These are phyloP conservation scores for Penicillium palitans DNA, from an alignment of 2,329 filamentous ascomycete species.

Conservation along the genomic window DNA sequence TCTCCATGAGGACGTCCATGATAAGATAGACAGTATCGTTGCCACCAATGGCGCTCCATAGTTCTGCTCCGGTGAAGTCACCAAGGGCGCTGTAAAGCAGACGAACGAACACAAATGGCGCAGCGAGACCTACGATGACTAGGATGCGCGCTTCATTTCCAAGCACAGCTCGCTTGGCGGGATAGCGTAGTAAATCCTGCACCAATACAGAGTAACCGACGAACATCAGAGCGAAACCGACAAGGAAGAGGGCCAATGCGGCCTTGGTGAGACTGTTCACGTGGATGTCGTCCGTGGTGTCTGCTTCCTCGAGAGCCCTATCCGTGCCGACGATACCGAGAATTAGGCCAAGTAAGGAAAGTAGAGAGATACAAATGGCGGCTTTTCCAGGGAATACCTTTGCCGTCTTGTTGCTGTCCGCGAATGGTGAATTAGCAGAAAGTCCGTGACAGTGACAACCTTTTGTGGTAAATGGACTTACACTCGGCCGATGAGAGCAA, in stretches of 20 bases:
- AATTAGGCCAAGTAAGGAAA: neutral
- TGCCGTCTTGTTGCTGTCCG: neutral
- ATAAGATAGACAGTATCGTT: neutral
- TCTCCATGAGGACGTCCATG: neutral
- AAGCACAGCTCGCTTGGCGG: neutral
- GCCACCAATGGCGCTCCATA: neutral
- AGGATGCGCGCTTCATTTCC: neutral
- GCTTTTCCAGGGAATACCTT: neutral
- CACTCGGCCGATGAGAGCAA: neutral
- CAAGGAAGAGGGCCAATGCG: neutral
- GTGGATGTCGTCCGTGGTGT: neutral
- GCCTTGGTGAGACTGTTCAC: neutral
- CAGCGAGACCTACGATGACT: neutral
- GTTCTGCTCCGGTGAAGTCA: neutral
- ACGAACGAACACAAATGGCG: neutral
- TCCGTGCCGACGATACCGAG: neutral
- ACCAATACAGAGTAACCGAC: neutral
- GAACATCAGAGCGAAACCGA: neutral
- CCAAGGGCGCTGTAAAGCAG: neutral
- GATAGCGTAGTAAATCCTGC: neutral
- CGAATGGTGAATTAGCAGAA: neutral
- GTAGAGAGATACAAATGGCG: neutral
- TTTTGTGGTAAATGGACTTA: neutral
- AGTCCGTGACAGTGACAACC: neutral
- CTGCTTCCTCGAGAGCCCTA: neutral